A percentile compares a stretch with the other conserved stretches of the same genome.
Conservation (phyloP, 1,284 basidiomycete genomes). For the Boletellus sp. region DNA sequence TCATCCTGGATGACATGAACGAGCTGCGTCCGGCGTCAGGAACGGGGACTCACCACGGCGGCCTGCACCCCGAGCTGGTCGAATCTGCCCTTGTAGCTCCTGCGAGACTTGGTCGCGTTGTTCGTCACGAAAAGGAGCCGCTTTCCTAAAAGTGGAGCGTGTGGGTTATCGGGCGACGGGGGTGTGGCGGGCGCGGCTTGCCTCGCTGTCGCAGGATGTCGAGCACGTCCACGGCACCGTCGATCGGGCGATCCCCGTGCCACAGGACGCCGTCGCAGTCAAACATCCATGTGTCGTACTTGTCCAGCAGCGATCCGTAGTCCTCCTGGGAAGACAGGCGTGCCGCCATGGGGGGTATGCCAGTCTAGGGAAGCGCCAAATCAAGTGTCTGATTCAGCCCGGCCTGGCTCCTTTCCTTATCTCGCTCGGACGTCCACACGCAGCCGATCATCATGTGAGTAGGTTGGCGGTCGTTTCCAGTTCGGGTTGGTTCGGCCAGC, state of each 20-base stretch:
- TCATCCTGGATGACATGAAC: constrained; percentile 67
- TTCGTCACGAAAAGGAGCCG: constrained; percentile 94
- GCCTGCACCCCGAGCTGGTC: constrained; percentile 85
- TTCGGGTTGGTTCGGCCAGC: no score
- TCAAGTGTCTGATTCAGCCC: no score
- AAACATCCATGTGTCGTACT: constrained; percentile 90
- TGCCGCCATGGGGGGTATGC: constrained; percentile 33
- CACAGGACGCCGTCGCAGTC: constrained; percentile 97
- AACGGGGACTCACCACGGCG: constrained; percentile 54
- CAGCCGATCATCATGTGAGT: no score
- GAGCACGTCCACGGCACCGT: constrained; percentile 75
- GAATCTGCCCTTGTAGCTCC: constrained; percentile 87
- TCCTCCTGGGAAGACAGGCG: constrained; percentile 46
- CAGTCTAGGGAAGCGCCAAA: not conserved
- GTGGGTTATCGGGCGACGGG: not conserved
- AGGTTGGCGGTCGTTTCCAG: no score
- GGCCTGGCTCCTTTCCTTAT: no score
- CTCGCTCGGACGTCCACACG: no score
- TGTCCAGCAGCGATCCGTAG: constrained; percentile 62
- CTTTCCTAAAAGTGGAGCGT: constrained; percentile 56
- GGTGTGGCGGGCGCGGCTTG: constrained; percentile 36
- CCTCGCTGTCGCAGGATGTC: constrained; percentile 61
- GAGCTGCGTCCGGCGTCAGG: not conserved
- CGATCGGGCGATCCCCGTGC: constrained; percentile 80
- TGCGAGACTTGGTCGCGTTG: constrained; percentile 93